Evolutionary conservation across 2,329 filamentous ascomycete genomes (phyloP).

Genomic region (Pyricularia pennisetigena): DNA sequence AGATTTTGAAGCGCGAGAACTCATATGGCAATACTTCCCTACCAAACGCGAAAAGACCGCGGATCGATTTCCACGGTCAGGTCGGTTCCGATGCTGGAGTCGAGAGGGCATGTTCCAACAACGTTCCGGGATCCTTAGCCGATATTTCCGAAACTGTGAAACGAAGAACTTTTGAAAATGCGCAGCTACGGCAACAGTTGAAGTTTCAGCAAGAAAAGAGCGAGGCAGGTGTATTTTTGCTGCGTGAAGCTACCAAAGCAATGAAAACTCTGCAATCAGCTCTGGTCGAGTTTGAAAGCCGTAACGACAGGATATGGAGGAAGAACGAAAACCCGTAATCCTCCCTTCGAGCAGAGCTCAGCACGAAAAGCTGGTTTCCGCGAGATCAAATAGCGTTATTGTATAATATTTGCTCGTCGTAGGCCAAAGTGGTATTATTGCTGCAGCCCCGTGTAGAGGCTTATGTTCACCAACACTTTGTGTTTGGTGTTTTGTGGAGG

Average conservation of each 20-base stretch:
- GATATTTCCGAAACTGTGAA: neutral
- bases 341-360: no score
- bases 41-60: neutral
- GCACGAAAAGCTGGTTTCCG: no score
- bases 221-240: no score
- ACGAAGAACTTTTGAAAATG: neutral
- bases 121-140: neutral
- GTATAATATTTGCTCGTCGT: neutral
- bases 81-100: neutral
- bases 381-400: no score
- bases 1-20: neutral
- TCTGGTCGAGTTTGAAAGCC: no score
- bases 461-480: neutral
- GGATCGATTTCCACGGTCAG: neutral
- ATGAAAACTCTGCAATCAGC: no score
- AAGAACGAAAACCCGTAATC: no score
- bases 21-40: neutral
- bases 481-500: neutral
- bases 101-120: neutral
- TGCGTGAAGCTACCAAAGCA: no score
- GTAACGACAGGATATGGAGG: no score
- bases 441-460: neutral
- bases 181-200: neutral
- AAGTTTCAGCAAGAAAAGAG: neutral
- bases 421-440: neutral